These are phyloP conservation scores for Aureobasidium sp. DNA, from an alignment of 2,329 filamentous ascomycete genomes.

Conservation along the genomic window DNA sequence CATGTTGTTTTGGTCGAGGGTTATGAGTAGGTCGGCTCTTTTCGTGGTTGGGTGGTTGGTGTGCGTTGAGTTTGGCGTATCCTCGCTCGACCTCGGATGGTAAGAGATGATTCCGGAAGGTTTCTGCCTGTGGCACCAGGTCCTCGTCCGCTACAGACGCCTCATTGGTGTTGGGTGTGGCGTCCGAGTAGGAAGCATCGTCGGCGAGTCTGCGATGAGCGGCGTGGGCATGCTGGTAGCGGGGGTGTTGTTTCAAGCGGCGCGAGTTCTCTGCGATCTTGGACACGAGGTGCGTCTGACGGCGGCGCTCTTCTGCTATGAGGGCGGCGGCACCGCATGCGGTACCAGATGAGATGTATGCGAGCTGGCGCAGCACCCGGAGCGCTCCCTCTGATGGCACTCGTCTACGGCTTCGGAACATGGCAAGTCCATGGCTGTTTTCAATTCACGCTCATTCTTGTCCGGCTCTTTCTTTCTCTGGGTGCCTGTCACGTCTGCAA, in stretches of 20 bases:
- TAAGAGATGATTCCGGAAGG: neutral
- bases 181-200: neutral
- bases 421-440: slow-evolving; percentile 16
- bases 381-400: slow-evolving; percentile 28
- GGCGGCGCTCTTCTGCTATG: slow-evolving; percentile 27
- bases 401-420: slow-evolving; percentile 23
- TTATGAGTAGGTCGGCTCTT: neutral
- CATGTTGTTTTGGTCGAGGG: neutral
- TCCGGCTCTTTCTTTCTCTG: neutral
- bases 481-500: neutral
- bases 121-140: neutral
- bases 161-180: neutral
- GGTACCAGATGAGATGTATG: slow-evolving; percentile 31
- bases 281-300: slow-evolving; percentile 24
- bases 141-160: neutral
- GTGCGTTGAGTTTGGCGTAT: slow-evolving; percentile 3
- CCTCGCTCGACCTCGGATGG: slow-evolving; percentile 8
- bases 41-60: neutral
- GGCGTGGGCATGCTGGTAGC: slow-evolving; percentile 2
- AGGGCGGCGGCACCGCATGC: slow-evolving; percentile 26
- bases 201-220: neutral
- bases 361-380: slow-evolving; percentile 28
- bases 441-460: neutral
- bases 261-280: slow-evolving; percentile 27
- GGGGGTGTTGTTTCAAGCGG: slow-evolving; percentile 10